Evolutionary conservation across 2,329 filamentous ascomycete genomes (phyloP).

Genomic region (Cladophialophora psammophila): DNA sequence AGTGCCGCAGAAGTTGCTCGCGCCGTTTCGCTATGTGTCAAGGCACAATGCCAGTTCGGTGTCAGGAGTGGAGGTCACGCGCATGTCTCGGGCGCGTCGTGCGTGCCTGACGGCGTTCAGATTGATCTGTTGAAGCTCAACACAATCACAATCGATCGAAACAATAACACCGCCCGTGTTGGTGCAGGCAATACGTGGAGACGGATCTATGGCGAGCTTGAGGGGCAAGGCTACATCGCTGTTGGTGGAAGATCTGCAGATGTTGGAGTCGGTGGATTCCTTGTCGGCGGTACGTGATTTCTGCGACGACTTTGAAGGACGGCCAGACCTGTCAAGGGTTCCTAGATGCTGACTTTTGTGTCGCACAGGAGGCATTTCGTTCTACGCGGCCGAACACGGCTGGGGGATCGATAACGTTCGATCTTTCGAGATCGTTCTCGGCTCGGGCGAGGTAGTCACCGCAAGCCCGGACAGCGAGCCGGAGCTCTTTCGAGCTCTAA

Average conservation of each 20-base stretch:
- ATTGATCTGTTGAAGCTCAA: slow-evolving; percentile 6
- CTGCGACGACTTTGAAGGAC: not conserved
- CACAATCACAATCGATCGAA: slow-evolving; percentile 7
- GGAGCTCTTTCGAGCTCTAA: slow-evolving; percentile 62
- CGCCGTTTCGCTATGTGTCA: slow-evolving; percentile 9
- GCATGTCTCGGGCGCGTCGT: slow-evolving; percentile 3
- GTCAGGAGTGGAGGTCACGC: slow-evolving; percentile 7
- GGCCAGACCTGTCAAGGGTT: not conserved
- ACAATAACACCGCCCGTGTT: not conserved
- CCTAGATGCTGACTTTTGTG: not conserved
- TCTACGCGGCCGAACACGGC: not conserved
- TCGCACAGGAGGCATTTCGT: not conserved
- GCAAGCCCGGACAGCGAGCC: slow-evolving; percentile 53
- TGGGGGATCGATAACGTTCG: slow-evolving; percentile 33
- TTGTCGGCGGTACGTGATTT: slow-evolving; percentile 43
- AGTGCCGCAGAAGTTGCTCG: slow-evolving; percentile 2
- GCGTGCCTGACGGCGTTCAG: slow-evolving; percentile 1
- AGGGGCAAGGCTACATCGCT: slow-evolving; percentile 2
- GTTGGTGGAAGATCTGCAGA: slow-evolving; percentile 1
- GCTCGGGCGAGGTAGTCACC: slow-evolving; percentile 49
- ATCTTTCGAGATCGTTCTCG: not conserved
- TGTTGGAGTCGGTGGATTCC: slow-evolving; percentile 29
- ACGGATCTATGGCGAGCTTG: not conserved
- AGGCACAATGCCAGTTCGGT: slow-evolving; percentile 10
- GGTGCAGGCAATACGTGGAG: slow-evolving; percentile 2